A percentile compares a stretch with the other conserved stretches of the same genome.
Evolutionary conservation across 2,329 filamentous ascomycete species (phyloP).

Genomic region (Ophiostoma himal-ulmi): DNA sequence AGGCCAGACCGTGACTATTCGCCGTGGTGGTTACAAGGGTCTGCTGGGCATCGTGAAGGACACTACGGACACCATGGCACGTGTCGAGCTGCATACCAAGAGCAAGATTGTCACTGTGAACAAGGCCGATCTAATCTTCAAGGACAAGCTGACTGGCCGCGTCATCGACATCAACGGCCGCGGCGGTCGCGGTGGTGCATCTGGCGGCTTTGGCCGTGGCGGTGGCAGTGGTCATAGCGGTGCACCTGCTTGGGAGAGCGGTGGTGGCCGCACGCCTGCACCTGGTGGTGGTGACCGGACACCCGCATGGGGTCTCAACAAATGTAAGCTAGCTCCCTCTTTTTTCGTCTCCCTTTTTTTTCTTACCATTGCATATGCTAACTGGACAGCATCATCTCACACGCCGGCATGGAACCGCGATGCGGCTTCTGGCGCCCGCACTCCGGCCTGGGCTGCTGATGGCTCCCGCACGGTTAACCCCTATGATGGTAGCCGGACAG

Average conservation of each 20-base stretch:
- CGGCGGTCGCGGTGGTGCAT: slow-evolving; percentile 37
- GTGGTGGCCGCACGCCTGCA: slow-evolving; percentile 63
- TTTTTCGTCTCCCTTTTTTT: neutral
- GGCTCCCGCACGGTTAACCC: slow-evolving; percentile 63
- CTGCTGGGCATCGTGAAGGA: slow-evolving; percentile 94
- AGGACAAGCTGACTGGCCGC: slow-evolving; percentile 74
- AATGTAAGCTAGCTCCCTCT: slow-evolving; percentile 50
- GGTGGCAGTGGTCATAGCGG: slow-evolving; percentile 28
- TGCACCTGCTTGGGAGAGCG: slow-evolving; percentile 54
- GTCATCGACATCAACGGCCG: slow-evolving; percentile 61
- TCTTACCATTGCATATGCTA: slow-evolving; percentile 19
- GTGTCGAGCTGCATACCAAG: slow-evolving; percentile 91
- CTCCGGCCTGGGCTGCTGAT: slow-evolving; percentile 61
- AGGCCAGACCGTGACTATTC: slow-evolving; percentile 85
- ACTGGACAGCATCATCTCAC: slow-evolving; percentile 47
- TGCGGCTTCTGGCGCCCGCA: slow-evolving; percentile 53
- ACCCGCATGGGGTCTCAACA: slow-evolving; percentile 64
- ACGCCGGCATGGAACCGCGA: slow-evolving; percentile 59
- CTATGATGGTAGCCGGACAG: slow-evolving; percentile 67
- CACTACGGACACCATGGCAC: slow-evolving; percentile 75
- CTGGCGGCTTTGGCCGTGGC: slow-evolving; percentile 27
- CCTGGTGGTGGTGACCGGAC: slow-evolving; percentile 58
- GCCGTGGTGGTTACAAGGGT: slow-evolving; percentile 84
- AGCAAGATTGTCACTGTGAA: slow-evolving; percentile 82
- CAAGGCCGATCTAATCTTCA: slow-evolving; percentile 76